A percentile compares a stretch with the other conserved stretches of the same genome.
phyloP scores from a whole-genome alignment of 2,329 filamentous ascomycete genomes.

The Thermochaetoides dissita region DNA sequence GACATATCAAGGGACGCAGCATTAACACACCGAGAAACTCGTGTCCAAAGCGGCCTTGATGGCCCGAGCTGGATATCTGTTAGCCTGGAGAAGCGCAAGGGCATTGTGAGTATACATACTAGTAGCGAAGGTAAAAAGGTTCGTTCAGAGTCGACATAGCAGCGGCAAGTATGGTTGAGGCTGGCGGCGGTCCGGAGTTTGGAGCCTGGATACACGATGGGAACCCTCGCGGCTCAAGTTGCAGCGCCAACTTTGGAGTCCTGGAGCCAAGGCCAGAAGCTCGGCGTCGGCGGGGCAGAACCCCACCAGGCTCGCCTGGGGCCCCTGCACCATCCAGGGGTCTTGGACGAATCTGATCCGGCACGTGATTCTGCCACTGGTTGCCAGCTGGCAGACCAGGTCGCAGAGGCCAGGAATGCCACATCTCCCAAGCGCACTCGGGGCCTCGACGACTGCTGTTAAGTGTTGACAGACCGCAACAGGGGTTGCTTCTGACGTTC shows the following conservation, averaged over 20 bases:
- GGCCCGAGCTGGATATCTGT: conserved; percentile 59
- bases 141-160: conserved; percentile 57
- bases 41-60: conserved; percentile 93
- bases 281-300: conserved; percentile 13
- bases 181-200: neutral
- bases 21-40: conserved; percentile 71
- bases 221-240: conserved; percentile 10
- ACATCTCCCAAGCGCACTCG: conserved; percentile 14
- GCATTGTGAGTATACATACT: conserved; percentile 44
- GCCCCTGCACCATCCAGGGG: neutral
- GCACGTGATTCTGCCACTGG: conserved; percentile 12
- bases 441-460: neutral
- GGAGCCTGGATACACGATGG: conserved; percentile 1
- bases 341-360: too few species aligned
- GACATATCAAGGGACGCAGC: neutral
- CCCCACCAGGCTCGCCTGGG: conserved; percentile 8
- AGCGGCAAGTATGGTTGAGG: conserved; percentile 19
- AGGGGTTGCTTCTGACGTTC: conserved; percentile 10
- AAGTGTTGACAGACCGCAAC: conserved; percentile 10
- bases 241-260: conserved; percentile 1
- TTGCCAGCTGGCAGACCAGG: conserved; percentile 1
- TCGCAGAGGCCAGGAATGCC: conserved; percentile 14
- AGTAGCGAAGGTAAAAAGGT: conserved; percentile 92
- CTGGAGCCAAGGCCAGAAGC: neutral
- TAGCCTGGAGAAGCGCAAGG: conserved; percentile 6